These are phyloP conservation scores for Bifiguratus adelaidae DNA, from an alignment of 192 early-diverging fungal genomes.

Conservation along the genomic window DNA sequence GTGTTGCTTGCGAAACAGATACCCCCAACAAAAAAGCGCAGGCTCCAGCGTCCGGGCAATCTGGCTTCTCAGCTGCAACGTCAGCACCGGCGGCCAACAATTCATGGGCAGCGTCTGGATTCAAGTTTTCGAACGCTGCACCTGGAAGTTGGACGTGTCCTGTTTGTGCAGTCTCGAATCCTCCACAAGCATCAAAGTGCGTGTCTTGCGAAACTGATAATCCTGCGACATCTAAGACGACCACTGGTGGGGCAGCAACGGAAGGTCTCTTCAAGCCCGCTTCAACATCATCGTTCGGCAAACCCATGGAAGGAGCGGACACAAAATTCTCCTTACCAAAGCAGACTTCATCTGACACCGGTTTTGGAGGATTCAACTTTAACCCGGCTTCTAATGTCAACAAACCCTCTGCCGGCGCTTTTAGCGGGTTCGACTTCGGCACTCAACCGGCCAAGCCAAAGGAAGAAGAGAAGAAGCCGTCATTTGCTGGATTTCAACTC, in stretches of 20 bases:
- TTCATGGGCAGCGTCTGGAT: not conserved
- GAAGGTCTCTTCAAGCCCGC: not conserved
- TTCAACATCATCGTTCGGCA: slow-evolving; percentile 4
- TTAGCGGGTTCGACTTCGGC: too few species aligned
- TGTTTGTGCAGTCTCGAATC: not conserved
- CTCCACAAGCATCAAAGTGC: not conserved
- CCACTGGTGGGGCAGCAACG: not conserved
- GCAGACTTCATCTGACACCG: not conserved
- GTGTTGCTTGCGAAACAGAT: not conserved
- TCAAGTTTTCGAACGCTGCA: not conserved
- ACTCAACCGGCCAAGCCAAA: too few species aligned
- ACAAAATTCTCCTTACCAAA: not conserved
- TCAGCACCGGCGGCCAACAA: too few species aligned
- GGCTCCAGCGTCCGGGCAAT: too few species aligned
- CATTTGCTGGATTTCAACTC: too few species aligned
- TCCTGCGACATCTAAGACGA: slow-evolving; percentile 2
- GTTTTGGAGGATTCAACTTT: not conserved
- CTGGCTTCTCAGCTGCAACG: too few species aligned
- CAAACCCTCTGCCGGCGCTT: too few species aligned
- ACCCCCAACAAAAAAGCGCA: not conserved
- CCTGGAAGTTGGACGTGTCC: not conserved
- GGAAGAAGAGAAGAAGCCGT: too few species aligned
- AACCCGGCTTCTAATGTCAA: too few species aligned
- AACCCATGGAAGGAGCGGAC: not conserved
- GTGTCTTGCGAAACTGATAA: not conserved